A percentile compares a stretch with the other conserved stretches of the same genome.
phyloP scores from a whole-genome alignment of 192 early-diverging fungal genomes.

The Backusella mclennaniae region DNA sequence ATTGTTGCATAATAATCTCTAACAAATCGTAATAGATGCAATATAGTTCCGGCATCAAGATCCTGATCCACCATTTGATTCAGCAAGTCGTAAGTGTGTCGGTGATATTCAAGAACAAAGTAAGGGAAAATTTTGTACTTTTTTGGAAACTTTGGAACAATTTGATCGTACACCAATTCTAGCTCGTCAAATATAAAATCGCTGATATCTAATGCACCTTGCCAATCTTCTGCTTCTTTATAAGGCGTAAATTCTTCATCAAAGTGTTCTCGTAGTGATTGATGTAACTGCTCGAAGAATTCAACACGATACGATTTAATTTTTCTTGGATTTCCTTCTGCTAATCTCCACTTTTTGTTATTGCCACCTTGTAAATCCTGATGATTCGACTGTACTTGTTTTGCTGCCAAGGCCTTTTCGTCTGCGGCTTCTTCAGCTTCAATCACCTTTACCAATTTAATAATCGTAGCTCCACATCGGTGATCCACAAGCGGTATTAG shows the following conservation, averaged over 20 bases:
- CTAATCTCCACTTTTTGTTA: conserved; percentile 41
- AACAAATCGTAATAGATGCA: conserved; percentile 85
- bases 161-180: conserved; percentile 82
- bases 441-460: conserved; percentile 91
- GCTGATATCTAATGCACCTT: conserved; percentile 58
- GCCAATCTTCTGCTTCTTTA: conserved; percentile 57
- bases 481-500: conserved; percentile 78
- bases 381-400: conserved; percentile 44
- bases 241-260: conserved; percentile 59
- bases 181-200: conserved; percentile 91
- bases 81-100: conserved; percentile 79
- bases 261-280: conserved; percentile 68
- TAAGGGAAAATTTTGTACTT: conserved; percentile 95
- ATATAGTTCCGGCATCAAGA: conserved; percentile 87
- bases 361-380: conserved; percentile 40
- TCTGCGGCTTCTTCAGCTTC: conserved; percentile 92
- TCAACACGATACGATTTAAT: conserved; percentile 78
- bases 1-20: conserved; percentile 91
- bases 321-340: conserved; percentile 42
- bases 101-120: conserved; percentile 95
- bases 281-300: conserved; percentile 74
- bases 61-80: conserved; percentile 69
- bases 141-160: conserved; percentile 85
- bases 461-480: conserved; percentile 69
- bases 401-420: conserved; percentile 58